phyloP scores from a whole-genome alignment of 345 rosid species.

The Eutrema heterophyllum region DNA sequence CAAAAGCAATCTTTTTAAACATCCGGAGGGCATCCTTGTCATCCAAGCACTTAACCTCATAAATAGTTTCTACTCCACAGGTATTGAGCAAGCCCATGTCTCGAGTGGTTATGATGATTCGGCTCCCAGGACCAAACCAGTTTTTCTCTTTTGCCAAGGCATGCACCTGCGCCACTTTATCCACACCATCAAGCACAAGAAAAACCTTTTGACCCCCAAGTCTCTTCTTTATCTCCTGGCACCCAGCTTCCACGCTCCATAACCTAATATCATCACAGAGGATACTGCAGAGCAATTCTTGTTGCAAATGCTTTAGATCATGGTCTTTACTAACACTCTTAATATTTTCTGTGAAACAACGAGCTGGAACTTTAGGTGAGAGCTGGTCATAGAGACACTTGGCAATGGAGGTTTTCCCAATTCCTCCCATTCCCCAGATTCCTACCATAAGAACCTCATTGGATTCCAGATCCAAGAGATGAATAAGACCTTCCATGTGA shows the following conservation, averaged over 20 bases:
- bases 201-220: background rate
- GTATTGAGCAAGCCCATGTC: background rate
- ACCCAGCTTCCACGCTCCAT: background rate
- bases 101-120: slow-evolving; percentile 5
- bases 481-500: background rate
- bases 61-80: background rate
- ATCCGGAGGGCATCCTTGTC: slow-evolving; percentile 1
- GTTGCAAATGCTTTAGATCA: background rate
- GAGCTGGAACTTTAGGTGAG: background rate
- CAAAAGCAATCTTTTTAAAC: slow-evolving; percentile 3
- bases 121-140: slow-evolving; percentile 8
- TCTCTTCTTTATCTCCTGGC: background rate
- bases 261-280: background rate
- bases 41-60: slow-evolving; percentile 10
- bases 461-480: background rate
- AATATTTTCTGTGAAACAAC: background rate
- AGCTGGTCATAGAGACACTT: background rate
- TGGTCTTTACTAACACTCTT: background rate
- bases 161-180: background rate
- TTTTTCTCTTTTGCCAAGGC: background rate
- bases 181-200: slow-evolving; percentile 15
- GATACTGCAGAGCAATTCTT: background rate
- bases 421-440: slow-evolving; percentile 14
- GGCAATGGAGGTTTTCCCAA: slow-evolving; percentile 14
- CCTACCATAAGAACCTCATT: slow-evolving; percentile 1